These are phyloP conservation scores for Arthroderma sp. DNA, from an alignment of 2,329 filamentous ascomycete genomes.

Conservation along the genomic window DNA sequence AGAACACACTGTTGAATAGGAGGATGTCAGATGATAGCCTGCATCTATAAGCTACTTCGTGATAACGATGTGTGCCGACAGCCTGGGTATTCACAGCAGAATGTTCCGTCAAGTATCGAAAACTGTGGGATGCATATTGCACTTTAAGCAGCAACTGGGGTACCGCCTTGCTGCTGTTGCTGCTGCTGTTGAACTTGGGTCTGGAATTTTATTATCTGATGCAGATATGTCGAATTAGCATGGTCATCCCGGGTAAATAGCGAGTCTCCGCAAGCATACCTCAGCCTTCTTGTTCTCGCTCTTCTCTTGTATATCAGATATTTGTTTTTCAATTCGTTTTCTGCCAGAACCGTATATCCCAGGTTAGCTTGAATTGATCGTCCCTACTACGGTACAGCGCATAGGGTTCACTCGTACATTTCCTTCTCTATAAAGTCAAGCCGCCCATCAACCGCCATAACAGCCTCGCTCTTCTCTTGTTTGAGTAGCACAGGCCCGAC, in stretches of 20 bases:
- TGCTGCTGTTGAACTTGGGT: slow-evolving; percentile 14
- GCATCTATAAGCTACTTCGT: no score
- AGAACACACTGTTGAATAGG: no score
- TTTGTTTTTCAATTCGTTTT: slow-evolving; percentile 53
- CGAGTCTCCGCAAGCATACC: slow-evolving; percentile 28
- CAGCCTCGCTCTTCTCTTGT: slow-evolving; percentile 82
- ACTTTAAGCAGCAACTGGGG: slow-evolving; percentile 5
- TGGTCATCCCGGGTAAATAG: no score
- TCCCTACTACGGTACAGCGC: background rate
- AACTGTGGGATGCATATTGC: no score
- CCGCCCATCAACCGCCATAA: slow-evolving; percentile 78
- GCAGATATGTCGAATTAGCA: no score
- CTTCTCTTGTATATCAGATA: slow-evolving; percentile 50
- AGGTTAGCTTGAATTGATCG: no score
- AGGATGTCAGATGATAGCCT: no score
- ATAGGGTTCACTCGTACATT: slow-evolving; percentile 50
- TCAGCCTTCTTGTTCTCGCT: slow-evolving; percentile 53
- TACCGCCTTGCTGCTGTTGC: slow-evolving; percentile 7
- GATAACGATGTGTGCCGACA: no score
- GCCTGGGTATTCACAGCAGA: no score
- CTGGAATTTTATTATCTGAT: slow-evolving; percentile 29
- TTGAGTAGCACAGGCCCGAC: slow-evolving; percentile 86
- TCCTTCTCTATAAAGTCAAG: slow-evolving; percentile 88
- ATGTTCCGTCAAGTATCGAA: no score
- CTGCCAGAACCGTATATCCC: slow-evolving; percentile 23